These are phyloP conservation scores for Lepiota brunneoincarnata DNA, from an alignment of 768 basidiomycete species.

Conservation along the genomic window DNA sequence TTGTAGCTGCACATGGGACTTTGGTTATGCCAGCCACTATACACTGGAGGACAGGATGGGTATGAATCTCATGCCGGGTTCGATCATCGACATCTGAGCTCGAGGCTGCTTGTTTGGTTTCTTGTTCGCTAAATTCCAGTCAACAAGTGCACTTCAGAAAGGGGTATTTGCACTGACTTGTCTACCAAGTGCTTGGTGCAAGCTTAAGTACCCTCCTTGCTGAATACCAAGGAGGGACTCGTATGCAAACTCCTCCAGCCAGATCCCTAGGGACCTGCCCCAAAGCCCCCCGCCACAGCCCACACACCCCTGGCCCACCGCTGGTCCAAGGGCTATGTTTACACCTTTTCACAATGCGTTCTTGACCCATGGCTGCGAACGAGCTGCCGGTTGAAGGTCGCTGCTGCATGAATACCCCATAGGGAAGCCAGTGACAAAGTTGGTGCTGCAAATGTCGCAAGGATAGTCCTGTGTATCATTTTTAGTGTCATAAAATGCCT, in stretches of 20 bases:
- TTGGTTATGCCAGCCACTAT: constrained; percentile 73
- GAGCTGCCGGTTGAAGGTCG: constrained; percentile 76
- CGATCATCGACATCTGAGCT: constrained; percentile 77
- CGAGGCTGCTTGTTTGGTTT: constrained; percentile 50
- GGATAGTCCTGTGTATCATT: constrained; percentile 53
- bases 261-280: constrained; percentile 89
- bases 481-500: not conserved
- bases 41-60: constrained; percentile 65
- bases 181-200: constrained; percentile 83
- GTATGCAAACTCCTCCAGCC: constrained; percentile 69
- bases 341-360: constrained; percentile 84
- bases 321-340: constrained; percentile 73
- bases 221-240: constrained; percentile 87
- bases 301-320: constrained; percentile 85
- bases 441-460: constrained; percentile 72
- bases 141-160: not conserved
- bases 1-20: constrained; percentile 79
- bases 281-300: constrained; percentile 89
- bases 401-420: constrained; percentile 79
- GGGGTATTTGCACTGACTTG: constrained; percentile 46
- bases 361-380: constrained; percentile 83
- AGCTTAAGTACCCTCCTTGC: constrained; percentile 72
- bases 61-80: constrained; percentile 74
- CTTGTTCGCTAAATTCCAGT: constrained; percentile 55
- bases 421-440: constrained; percentile 78